These are phyloP conservation scores for Citrus mangshanensis DNA, from an alignment of 345 rosid species.

Conservation along the genomic window DNA sequence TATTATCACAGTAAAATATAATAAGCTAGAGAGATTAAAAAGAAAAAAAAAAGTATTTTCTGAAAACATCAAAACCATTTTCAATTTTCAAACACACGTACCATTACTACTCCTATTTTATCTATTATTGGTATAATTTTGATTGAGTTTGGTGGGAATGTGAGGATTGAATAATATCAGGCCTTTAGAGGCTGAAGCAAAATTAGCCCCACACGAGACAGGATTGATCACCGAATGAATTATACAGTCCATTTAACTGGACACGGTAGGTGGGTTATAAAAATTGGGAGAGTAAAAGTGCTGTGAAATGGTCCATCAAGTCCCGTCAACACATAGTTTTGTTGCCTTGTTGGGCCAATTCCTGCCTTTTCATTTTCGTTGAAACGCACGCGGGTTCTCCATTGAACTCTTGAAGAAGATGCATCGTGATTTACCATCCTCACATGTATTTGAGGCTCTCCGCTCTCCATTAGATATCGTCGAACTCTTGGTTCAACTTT, in stretches of 20 bases:
- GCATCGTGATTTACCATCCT: not conserved
- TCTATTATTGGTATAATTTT: not conserved
- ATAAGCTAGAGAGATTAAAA: not conserved
- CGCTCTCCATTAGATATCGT: not conserved
- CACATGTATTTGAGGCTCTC: not conserved
- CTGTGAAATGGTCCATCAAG: not conserved
- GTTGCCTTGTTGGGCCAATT: not conserved
- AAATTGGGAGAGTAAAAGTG: no score
- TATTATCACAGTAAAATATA: not conserved
- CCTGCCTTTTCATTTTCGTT: not conserved
- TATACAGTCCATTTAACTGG: no score
- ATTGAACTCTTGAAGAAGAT: not conserved
- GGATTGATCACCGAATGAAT: not conserved
- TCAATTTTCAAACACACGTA: no score
- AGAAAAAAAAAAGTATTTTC: no score
- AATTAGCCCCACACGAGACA: not conserved
- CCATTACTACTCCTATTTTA: no score
- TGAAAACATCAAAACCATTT: no score
- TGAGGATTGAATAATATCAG: not conserved
- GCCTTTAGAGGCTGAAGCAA: not conserved
- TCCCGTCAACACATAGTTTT: not conserved
- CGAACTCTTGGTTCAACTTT: not conserved
- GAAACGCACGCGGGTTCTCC: not conserved
- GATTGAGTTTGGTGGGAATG: not conserved
- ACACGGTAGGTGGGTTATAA: no score